A percentile compares a stretch with the other conserved stretches of the same genome.
Evolutionary conservation across 306 rosid genomes (phyloP).

Genomic region (Oemleria cerasiformis): DNA sequence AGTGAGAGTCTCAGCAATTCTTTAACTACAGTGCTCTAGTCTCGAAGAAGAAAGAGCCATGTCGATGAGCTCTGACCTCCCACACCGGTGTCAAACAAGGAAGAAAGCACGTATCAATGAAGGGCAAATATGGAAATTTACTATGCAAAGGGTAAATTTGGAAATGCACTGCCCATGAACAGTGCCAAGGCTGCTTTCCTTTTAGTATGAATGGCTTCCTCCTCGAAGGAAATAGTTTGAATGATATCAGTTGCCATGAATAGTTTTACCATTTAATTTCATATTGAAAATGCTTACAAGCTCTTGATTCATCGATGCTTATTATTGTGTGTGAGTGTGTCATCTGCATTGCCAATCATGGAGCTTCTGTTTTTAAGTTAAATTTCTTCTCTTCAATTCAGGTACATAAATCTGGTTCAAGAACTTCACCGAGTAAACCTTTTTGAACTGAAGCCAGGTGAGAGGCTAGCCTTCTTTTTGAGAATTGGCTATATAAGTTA

Average conservation of each 20-base stretch:
- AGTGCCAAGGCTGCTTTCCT: too few species aligned
- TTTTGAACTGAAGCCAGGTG: slow-evolving; percentile 53
- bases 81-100: too few species aligned
- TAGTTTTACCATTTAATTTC: not conserved
- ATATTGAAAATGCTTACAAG: not conserved
- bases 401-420: slow-evolving; percentile 69
- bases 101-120: too few species aligned
- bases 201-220: not conserved
- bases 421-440: slow-evolving; percentile 82
- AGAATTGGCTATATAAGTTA: too few species aligned
- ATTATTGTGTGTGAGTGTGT: too few species aligned
- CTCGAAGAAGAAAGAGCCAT: too few species aligned
- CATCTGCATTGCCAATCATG: not conserved
- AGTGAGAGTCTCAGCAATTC: too few species aligned
- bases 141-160: too few species aligned
- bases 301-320: not conserved
- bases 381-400: slow-evolving; percentile 25
- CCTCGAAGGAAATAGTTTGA: not conserved
- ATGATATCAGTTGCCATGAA: not conserved
- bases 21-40: too few species aligned
- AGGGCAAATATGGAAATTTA: too few species aligned
- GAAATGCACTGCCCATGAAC: too few species aligned
- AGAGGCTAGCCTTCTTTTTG: slow-evolving; percentile 77
- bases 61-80: too few species aligned
- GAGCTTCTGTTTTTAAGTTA: not conserved